Conservation (phyloP, 1,284 basidiomycete species). For the Xerocomus minutiporus region DNA sequence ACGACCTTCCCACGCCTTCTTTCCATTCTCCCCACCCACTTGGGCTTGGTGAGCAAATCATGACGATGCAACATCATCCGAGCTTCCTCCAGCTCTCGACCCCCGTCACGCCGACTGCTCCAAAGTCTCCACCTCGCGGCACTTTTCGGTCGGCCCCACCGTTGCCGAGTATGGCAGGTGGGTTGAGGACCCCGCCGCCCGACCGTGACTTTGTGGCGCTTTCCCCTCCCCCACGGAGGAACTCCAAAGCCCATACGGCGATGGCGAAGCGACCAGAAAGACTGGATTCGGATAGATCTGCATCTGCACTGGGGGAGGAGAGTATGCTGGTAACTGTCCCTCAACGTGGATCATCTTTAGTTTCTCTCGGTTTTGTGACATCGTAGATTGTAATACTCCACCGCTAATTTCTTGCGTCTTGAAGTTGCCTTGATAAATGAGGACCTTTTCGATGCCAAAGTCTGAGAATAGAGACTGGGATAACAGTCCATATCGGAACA, state of each 20-base stretch:
- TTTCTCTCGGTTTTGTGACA: slow-evolving; percentile 32
- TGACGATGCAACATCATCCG: slow-evolving; percentile 49
- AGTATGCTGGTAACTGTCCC: slow-evolving; percentile 9
- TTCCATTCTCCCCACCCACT: slow-evolving; percentile 38
- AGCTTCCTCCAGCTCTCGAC: slow-evolving; percentile 53
- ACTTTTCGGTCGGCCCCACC: slow-evolving; percentile 7
- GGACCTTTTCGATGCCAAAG: neutral
- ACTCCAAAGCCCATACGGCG: slow-evolving; percentile 19
- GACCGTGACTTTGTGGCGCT: slow-evolving; percentile 27
- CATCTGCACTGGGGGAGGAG: slow-evolving; percentile 11
- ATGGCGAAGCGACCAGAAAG: slow-evolving; percentile 12
- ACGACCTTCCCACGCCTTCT: slow-evolving; percentile 22
- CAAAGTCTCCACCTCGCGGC: slow-evolving; percentile 26
- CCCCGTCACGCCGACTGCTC: slow-evolving; percentile 37
- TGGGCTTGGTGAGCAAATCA: slow-evolving; percentile 56
- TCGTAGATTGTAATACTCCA: slow-evolving; percentile 14
- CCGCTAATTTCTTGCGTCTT: slow-evolving; percentile 17
- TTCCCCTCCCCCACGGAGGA: slow-evolving; percentile 29
- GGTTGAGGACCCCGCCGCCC: slow-evolving; percentile 1
- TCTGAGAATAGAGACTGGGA: neutral
- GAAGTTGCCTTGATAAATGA: neutral
- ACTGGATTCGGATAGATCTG: slow-evolving; percentile 9
- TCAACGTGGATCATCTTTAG: slow-evolving; percentile 26
- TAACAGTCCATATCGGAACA: neutral
- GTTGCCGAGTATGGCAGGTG: neutral